Conservation (phyloP, 2,329 filamentous ascomycete genomes). For the Trichoderma sp. region DNA sequence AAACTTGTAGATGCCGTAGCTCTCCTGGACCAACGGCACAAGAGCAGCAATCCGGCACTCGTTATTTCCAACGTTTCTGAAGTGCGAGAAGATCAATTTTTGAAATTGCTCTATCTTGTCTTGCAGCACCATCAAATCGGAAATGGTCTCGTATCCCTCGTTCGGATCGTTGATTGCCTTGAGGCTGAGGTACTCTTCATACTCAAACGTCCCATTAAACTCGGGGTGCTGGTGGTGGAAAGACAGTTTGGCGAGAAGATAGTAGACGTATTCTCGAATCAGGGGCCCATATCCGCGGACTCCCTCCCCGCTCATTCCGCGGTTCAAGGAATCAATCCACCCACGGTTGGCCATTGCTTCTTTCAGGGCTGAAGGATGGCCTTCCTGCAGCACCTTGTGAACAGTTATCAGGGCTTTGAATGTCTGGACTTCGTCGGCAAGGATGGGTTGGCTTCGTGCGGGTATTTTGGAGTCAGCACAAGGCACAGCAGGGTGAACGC, state of each 20-base stretch:
- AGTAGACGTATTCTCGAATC: constrained; percentile 96
- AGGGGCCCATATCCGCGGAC: constrained; percentile 87
- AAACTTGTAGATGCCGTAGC: constrained; percentile 99
- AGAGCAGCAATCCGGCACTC: constrained; percentile 94
- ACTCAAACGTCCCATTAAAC: constrained; percentile 98
- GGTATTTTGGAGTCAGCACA: constrained; percentile 4
- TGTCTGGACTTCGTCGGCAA: constrained; percentile 97
- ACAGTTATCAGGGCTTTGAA: constrained; percentile 98
- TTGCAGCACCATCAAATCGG: constrained; percentile 92
- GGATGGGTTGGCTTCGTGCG: constrained; percentile 78
- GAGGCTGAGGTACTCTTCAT: constrained; percentile 97
- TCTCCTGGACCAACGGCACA: constrained; percentile 93
- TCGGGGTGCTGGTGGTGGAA: constrained; percentile 97
- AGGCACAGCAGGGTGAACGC: no score
- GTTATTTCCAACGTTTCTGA: constrained; percentile 87
- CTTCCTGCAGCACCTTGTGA: constrained; percentile 96
- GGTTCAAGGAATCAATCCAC: constrained; percentile 91
- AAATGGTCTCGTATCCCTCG: constrained; percentile 95
- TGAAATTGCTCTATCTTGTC: constrained; percentile 99
- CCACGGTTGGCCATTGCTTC: constrained; percentile 86
- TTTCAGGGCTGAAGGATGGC: constrained; percentile 81
- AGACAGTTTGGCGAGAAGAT: constrained; percentile 88
- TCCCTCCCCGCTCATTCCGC: constrained; percentile 80
- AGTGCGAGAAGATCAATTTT: constrained; percentile 97
- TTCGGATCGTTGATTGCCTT: constrained; percentile 99